phyloP scores from a whole-genome alignment of 441 rosid species.

The Adansonia rubrostipa region DNA sequence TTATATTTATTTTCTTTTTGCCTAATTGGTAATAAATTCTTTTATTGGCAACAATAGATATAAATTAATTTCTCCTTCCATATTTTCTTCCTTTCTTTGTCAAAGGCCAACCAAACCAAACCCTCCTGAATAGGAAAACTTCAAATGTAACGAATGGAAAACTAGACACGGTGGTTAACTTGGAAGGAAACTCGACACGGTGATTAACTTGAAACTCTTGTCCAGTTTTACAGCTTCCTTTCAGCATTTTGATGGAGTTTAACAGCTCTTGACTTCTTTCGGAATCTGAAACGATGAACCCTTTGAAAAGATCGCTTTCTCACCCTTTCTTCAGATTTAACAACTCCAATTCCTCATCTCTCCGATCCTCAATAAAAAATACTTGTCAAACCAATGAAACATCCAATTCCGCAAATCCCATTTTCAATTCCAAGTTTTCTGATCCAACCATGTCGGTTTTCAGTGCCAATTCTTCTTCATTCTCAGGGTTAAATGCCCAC shows the following conservation, averaged over 20 bases:
- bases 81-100: neutral
- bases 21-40: neutral
- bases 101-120: neutral
- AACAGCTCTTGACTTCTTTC: neutral
- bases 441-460: slow-evolving; percentile 6
- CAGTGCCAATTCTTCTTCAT: slow-evolving; percentile 14
- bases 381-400: slow-evolving; percentile 1
- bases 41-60: neutral
- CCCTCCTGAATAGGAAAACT: neutral
- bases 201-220: neutral
- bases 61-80: neutral
- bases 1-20: no score
- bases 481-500: slow-evolving; percentile 15
- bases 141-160: neutral
- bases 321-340: slow-evolving; percentile 10
- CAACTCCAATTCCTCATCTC: neutral
- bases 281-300: slow-evolving; percentile 10
- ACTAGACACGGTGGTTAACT: neutral
- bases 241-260: neutral
- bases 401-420: slow-evolving; percentile 15
- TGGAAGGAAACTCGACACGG: neutral
- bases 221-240: neutral
- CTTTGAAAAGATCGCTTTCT: neutral
- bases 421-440: neutral
- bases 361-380: neutral